These are phyloP conservation scores for Coemansia sp. DNA, from an alignment of 192 early-diverging fungal genomes.

Conservation along the genomic window DNA sequence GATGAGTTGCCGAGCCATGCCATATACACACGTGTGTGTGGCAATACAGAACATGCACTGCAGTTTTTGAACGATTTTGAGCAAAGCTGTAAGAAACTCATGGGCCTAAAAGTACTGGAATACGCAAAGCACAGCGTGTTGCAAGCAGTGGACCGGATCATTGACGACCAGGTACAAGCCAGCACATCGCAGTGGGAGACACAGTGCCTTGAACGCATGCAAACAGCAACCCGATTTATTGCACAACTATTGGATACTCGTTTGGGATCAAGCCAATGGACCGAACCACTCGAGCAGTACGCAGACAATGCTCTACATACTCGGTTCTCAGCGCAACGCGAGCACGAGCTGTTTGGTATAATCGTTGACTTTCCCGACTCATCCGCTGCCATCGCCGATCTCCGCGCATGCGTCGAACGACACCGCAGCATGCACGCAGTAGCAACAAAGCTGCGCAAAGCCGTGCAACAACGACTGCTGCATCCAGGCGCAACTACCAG, in stretches of 20 bases:
- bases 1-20: background rate
- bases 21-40: conserved; percentile 1
- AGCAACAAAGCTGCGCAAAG: conserved; percentile 22
- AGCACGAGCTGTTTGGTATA: conserved; percentile 67
- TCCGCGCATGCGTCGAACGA: conserved; percentile 51
- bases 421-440: conserved; percentile 23
- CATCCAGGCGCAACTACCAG: conserved; percentile 72
- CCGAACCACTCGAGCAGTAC: conserved; percentile 2
- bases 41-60: background rate
- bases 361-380: conserved; percentile 74
- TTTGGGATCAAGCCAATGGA: background rate
- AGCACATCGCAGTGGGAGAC: conserved; percentile 19
- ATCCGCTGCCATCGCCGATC: conserved; percentile 59
- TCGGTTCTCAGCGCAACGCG: conserved; percentile 38
- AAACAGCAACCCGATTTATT: background rate
- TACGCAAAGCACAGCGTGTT: background rate
- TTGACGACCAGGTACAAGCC: conserved; percentile 6
- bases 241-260: conserved; percentile 17
- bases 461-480: conserved; percentile 58
- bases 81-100: conserved; percentile 14
- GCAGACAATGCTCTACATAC: conserved; percentile 10
- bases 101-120: background rate
- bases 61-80: conserved; percentile 13
- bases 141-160: conserved; percentile 12
- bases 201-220: conserved; percentile 9